Base-by-base conservation (phyloP, 495 filamentous ascomycete genomes). In the Podospora pseudocomata region DNA sequence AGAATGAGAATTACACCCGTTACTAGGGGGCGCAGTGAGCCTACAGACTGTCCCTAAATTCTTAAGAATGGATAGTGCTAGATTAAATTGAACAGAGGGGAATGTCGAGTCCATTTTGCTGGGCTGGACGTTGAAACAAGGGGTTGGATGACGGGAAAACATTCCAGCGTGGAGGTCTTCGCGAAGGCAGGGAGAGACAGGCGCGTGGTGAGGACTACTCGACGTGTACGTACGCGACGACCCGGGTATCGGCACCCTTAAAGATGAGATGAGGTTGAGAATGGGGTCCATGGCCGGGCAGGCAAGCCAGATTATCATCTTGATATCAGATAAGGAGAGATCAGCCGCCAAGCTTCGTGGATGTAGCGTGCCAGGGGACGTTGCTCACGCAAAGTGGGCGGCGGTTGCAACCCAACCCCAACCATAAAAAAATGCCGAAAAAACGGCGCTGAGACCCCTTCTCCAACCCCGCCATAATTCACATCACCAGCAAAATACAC, bases 91-190 rank as follows among this genome's bases (percentile, higher is more conserved):
- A 64, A 70, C 34, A 58, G 44, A 57, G 63, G 54, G 60, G 67
- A 39, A 44, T 13, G 58, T 54, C 39, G 59, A 68, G 68, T 13
- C 63, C 64, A 68, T 65, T 65, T 67, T 27, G 59, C 57, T 26
- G 53, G 67, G 58, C 34, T 55, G 60, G 16, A 49, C 64, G 66
- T 63, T 66, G 63, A 55, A 65, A 62, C 61, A 64, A 59, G 66
- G 61, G 73, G 69, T 58, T 75, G 73, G 73, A 20, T 32, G 56
- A 54, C 9, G 30, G 30, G n/a, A n/a, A 23, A 63, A 53, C 70
- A 75, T 75, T 75, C 73, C 73, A 75, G 63, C 26, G 59, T 34
- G 57, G 18, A 15, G n/a, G 65, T 53, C 39, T 61, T 30, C 62
- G 58, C 60, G 60, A 61, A 19, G 44, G 32, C 18, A 49, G 49